phyloP scores from a whole-genome alignment of 495 filamentous ascomycete genomes.

The Daldinia loculata region DNA sequence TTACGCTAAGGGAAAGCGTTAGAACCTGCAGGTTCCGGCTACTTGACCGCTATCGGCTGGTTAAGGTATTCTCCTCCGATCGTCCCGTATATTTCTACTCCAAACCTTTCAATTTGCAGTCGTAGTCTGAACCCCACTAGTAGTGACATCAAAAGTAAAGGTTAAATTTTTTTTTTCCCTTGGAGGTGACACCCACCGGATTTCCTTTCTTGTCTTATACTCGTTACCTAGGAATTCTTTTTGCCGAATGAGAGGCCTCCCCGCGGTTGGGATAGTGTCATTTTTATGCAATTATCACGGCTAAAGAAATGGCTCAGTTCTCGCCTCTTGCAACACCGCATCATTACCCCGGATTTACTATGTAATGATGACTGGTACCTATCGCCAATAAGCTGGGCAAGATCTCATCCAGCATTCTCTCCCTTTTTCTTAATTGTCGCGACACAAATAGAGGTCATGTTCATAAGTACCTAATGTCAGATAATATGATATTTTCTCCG shows the following conservation, averaged over 20 bases:
- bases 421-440: constrained; percentile 5
- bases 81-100: constrained; percentile 8
- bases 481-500: neutral
- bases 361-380: neutral
- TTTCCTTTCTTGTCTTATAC: constrained; percentile 32
- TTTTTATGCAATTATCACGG: constrained; percentile 8
- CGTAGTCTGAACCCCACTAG: constrained; percentile 14
- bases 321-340: neutral
- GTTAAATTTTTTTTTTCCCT: constrained; percentile 11
- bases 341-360: neutral
- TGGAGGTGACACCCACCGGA: constrained; percentile 26
- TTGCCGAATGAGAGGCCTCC: constrained; percentile 4
- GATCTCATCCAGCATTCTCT: neutral
- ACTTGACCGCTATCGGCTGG: constrained; percentile 35
- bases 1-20: too few relatives aligned
- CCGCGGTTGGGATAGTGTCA: neutral
- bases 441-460: neutral
- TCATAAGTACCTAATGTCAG: neutral
- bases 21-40: neutral
- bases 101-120: constrained; percentile 9
- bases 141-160: constrained; percentile 32
- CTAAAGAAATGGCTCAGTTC: constrained; percentile 1
- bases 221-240: constrained; percentile 10
- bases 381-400: constrained; percentile 5
- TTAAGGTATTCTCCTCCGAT: neutral